Percentiles rank a stretch among this genome's conserved stretches.
These are phyloP conservation scores for Trichomonas tenax DNA, from an alignment of 208 protist species.

Conservation along the genomic window DNA sequence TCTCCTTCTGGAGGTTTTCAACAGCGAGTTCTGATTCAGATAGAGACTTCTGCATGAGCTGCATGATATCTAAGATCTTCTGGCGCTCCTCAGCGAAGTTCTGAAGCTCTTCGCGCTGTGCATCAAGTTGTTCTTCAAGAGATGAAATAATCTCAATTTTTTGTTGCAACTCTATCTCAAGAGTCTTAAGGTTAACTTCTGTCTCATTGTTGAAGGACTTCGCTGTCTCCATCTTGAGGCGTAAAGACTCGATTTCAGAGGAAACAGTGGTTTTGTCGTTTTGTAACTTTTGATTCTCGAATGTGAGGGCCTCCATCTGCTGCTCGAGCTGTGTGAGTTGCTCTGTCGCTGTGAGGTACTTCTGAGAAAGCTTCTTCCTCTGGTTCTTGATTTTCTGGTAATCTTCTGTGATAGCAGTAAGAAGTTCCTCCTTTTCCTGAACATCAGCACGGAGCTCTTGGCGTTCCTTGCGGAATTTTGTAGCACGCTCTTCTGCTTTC, in stretches of 20 bases:
- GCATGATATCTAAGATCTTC: neutral
- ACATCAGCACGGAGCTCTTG: neutral
- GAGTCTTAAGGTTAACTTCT: neutral
- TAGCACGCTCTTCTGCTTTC: neutral
- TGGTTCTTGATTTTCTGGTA: neutral
- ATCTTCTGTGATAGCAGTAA: neutral
- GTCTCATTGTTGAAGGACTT: neutral
- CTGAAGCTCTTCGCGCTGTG: neutral
- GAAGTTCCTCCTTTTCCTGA: neutral
- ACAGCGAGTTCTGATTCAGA: neutral
- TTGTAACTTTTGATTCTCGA: neutral
- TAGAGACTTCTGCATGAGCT: neutral
- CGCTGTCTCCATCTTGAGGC: neutral
- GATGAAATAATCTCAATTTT: neutral
- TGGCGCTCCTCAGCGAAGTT: neutral
- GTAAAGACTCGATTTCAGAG: neutral
- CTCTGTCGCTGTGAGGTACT: neutral
- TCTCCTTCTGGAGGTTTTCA: neutral
- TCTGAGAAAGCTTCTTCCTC: neutral
- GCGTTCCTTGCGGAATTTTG: neutral
- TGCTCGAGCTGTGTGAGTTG: neutral
- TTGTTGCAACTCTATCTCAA: neutral
- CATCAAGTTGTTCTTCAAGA: neutral
- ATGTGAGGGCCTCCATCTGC: neutral
- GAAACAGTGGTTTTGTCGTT: neutral